A percentile compares a stretch with the other conserved stretches of the same genome.
Evolutionary conservation across 177 flowering plant species (phyloP).

Genomic region (Vitis hybrid): DNA sequence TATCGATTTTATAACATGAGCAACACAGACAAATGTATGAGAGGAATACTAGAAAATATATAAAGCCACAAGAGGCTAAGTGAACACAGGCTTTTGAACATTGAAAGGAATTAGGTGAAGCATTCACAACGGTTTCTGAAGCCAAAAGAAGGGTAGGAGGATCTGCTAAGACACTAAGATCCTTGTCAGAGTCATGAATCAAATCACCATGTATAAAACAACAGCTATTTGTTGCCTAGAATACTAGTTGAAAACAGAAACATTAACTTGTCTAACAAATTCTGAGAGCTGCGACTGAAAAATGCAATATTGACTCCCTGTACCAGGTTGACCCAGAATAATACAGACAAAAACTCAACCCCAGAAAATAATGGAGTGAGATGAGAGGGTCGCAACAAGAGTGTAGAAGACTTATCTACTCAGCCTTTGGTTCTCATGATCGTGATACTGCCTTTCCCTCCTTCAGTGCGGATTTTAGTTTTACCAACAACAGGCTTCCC

Average conservation of each 20-base stretch:
- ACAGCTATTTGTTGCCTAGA: constrained; percentile 20
- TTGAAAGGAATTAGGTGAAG: not conserved
- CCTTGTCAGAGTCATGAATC: constrained; percentile 10
- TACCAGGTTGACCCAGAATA: constrained; percentile 8
- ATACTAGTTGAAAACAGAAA: constrained; percentile 25
- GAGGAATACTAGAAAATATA: not conserved
- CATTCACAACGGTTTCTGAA: not conserved
- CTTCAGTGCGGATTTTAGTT: constrained; percentile 91
- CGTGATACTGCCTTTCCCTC: constrained; percentile 96
- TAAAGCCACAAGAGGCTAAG: not conserved
- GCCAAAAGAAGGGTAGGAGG: constrained; percentile 6
- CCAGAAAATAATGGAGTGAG: constrained; percentile 11
- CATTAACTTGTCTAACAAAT: constrained; percentile 21
- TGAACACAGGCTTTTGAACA: not conserved
- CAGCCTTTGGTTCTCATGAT: constrained; percentile 94
- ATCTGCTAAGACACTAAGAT: constrained; percentile 23
- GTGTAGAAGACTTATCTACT: constrained; percentile 22
- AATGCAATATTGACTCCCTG: constrained; percentile 9
- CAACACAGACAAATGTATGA: not conserved
- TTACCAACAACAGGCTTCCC: constrained; percentile 95
- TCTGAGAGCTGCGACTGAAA: constrained; percentile 14
- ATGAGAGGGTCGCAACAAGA: constrained; percentile 17
- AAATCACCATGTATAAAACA: constrained; percentile 20
- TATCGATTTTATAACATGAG: not conserved
- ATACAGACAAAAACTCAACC: constrained; percentile 16